Evolutionary conservation across 164 flowering plant species (phyloP), one percentile per base, ranked within the genome.

Genomic region (Piper longum): DNA sequence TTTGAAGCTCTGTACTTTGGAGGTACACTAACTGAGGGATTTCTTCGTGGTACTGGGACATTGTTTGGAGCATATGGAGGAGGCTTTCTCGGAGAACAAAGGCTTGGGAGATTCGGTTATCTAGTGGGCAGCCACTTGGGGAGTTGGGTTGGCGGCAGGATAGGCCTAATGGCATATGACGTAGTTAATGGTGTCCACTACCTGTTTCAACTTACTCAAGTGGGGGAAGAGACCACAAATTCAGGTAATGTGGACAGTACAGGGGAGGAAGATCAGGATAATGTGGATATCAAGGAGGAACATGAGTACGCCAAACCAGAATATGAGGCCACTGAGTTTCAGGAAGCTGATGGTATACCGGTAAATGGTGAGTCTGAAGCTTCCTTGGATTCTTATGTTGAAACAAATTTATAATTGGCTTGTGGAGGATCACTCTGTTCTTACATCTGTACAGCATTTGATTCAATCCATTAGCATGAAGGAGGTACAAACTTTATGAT

Each of bases 91-190:
- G 97, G 93, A 12, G 97, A 91, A 65, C 78, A 85, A 65, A 79
- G 79, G 71, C 80, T 88, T 64, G 99, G 97, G 56, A 83, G 81
- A 67, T 43, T 84, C 60, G 97, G 97, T 57, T 93, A 93, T 74
- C 89, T 93, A 66, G 81, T 80, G 8, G 96, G 97, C 58, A 84
- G 98, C 62, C 85, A 83, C 59, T 61, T 91, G 78, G 96, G 96
- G 68, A 88, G 92, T 82, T 88, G 95, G 90, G 69, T 84, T 67
- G 96, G 96, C 36, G 98, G 95, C 67, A 77, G 92, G 67, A 70
- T 91, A 26, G 97, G 98, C 41, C 72, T 88, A n/a, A 91, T 88
- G 96, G 78, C 81, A 3, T 91, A 88, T 69, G 98, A 88, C 72
- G 82, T 91, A 48, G 77, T 74, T 54, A 91, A 74, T 77, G 96